Evolutionary conservation across 2,329 filamentous ascomycete species (phyloP).

Genomic region (Sphaerulina vaccinii): DNA sequence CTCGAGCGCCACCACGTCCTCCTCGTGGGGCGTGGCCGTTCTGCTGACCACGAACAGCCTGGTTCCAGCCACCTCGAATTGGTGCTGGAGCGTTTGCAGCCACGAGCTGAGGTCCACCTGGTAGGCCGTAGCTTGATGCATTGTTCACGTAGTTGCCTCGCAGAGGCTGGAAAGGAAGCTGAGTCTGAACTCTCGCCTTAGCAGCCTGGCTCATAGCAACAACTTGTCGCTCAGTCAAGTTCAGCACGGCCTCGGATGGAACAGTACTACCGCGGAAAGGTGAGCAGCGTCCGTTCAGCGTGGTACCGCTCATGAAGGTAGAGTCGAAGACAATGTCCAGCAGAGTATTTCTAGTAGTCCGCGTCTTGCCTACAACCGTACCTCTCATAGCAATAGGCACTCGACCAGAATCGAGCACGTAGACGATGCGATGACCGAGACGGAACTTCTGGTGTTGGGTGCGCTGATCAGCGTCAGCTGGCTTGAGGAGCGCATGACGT

Average conservation of each 20-base stretch:
- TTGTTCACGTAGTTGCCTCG: constrained; percentile 26
- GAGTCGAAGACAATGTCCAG: constrained; percentile 92
- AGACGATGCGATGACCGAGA: constrained; percentile 88
- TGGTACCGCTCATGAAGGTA: constrained; percentile 96
- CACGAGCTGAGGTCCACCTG: constrained; percentile 60
- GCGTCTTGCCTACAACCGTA: constrained; percentile 91
- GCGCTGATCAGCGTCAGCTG: constrained; percentile 91
- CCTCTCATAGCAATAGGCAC: constrained; percentile 89
- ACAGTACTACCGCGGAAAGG: constrained; percentile 94
- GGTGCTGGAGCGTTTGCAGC: constrained; percentile 57
- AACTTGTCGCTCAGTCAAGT: constrained; percentile 79
- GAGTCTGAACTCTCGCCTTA: constrained; percentile 29
- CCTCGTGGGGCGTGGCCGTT: constrained; percentile 35
- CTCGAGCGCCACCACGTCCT: constrained; percentile 29
- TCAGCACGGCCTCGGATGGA: constrained; percentile 80
- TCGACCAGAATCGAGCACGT: constrained; percentile 87
- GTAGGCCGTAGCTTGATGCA: constrained; percentile 55
- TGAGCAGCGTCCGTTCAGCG: constrained; percentile 82
- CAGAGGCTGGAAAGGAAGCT: constrained; percentile 29
- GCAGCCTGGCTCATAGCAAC: constrained; percentile 55
- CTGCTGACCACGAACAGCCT: constrained; percentile 52
- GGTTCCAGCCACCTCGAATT: constrained; percentile 59
- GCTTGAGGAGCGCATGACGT: constrained; percentile 82
- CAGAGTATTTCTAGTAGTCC: constrained; percentile 76
- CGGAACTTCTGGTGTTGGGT: constrained; percentile 79